A percentile compares a stretch with the other conserved stretches of the same genome.
These are phyloP conservation scores for Evernia prunastri DNA, from an alignment of 495 filamentous ascomycete genomes.

Conservation along the genomic window DNA sequence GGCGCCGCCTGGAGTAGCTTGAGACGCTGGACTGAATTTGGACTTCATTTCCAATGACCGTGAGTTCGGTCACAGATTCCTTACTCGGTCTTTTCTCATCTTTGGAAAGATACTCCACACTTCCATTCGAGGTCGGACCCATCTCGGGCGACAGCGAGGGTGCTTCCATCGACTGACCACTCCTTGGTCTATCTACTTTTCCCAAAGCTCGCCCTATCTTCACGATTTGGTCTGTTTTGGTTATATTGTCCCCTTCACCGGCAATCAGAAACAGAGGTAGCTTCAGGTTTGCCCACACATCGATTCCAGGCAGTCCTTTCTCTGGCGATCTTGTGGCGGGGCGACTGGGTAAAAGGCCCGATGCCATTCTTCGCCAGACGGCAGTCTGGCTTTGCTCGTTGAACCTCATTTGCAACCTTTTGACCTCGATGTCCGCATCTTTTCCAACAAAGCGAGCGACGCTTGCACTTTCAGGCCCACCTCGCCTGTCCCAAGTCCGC, in stretches of 20 bases:
- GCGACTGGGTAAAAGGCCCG: slow-evolving; percentile 53
- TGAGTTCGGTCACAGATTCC: slow-evolving; percentile 14
- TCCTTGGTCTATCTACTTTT: slow-evolving; percentile 7
- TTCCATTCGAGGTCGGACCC: neutral
- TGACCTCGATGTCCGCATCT: slow-evolving; percentile 65
- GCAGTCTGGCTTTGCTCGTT: slow-evolving; percentile 76
- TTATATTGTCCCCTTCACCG: slow-evolving; percentile 70
- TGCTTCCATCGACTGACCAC: neutral
- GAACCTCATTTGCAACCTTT: slow-evolving; percentile 71
- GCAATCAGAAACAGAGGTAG: slow-evolving; percentile 72
- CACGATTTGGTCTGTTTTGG: slow-evolving; percentile 60
- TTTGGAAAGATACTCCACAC: neutral
- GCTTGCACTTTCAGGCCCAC: slow-evolving; percentile 69
- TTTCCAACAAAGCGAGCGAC: slow-evolving; percentile 73
- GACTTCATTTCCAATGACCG: slow-evolving; percentile 11
- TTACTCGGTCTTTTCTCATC: slow-evolving; percentile 14
- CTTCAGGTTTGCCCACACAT: slow-evolving; percentile 66
- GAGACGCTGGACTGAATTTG: neutral
- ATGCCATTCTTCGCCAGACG: slow-evolving; percentile 80
- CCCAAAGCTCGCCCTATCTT: slow-evolving; percentile 60
- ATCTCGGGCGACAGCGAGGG: neutral
- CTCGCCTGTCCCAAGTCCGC: slow-evolving; percentile 73
- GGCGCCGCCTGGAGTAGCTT: slow-evolving; percentile 27
- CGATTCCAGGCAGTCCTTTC: slow-evolving; percentile 62
- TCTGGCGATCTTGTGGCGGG: slow-evolving; percentile 41